Evolutionary conservation across 2,329 filamentous ascomycete species (phyloP).

Genomic region (Grosmannia penicillata): DNA sequence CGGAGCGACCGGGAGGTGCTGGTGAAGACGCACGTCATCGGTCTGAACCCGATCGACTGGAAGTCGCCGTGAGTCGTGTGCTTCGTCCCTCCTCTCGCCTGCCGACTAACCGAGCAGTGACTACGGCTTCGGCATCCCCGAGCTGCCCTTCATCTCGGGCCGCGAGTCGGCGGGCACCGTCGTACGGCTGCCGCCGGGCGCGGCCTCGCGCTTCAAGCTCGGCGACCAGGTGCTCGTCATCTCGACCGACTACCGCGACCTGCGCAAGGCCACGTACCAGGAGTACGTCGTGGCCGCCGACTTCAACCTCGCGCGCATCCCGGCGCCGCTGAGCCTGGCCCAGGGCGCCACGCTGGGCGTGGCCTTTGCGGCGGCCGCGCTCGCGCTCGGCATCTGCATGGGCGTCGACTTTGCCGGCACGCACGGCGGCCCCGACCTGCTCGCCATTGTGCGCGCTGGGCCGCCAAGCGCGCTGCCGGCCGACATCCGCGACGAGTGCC

Average conservation of each 20-base stretch:
- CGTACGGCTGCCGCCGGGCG: constrained; percentile 26
- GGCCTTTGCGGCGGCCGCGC: constrained; percentile 53
- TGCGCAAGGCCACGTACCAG: constrained; percentile 58
- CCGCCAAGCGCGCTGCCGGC: constrained; percentile 32
- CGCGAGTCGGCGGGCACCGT: constrained; percentile 55
- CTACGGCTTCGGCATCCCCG: constrained; percentile 55
- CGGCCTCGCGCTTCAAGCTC: constrained; percentile 31
- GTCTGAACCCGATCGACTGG: constrained; percentile 66
- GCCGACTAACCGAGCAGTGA: constrained; percentile 30
- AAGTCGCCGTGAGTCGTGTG: constrained; percentile 47
- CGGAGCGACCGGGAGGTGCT: constrained; percentile 33
- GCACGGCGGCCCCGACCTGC: constrained; percentile 42
- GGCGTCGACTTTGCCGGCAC: constrained; percentile 47
- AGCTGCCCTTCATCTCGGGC: constrained; percentile 53
- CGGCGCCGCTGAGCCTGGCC: constrained; percentile 33
- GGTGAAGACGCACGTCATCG: constrained; percentile 49
- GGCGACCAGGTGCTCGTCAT: constrained; percentile 50
- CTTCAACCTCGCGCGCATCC: constrained; percentile 51
- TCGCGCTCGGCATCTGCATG: constrained; percentile 54
- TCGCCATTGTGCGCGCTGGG: constrained; percentile 31
- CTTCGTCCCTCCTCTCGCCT: background rate
- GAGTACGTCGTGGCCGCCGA: constrained; percentile 50
- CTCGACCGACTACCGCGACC: constrained; percentile 60
- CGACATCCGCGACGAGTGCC: constrained; percentile 49
- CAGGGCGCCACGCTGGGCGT: constrained; percentile 52